Evolutionary conservation across 352 stramenopile species (phyloP), one percentile per base, ranked within the genome.

Genomic region (Peronospora belbahrii): DNA sequence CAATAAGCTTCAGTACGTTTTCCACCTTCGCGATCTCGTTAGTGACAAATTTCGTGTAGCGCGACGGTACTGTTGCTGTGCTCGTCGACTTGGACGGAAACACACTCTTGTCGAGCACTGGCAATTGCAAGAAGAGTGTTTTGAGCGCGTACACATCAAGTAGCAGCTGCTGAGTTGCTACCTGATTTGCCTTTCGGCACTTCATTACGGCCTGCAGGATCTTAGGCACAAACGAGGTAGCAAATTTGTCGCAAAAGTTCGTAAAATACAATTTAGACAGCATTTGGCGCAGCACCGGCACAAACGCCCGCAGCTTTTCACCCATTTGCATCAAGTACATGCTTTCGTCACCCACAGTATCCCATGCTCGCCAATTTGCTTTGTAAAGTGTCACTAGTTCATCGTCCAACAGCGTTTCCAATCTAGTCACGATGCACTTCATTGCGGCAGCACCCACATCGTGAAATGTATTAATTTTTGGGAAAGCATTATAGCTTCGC

Each of bases 171-270:
- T 99, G 96, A n/a, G 95, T 97, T 19, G 83, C 95, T 24, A 96
- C 88, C 32, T 98, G 91, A 57, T 94, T 97, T 28, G 99, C 93
- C 36, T 88, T 83, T 41, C 96, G 96, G 50, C 86, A 85, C 56
- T 87, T 88, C 39, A 96, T 76, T 8, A 97, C 67, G 1, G 70
- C 67, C 35, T 93, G 67, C 43, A 97, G 74, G 51, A 95, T 96
- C 42, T 86, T 86, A 9, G 80, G 80, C 27, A 97, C 78, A 62
- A 98, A 98, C 3, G 75, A 63, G 11, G 85, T 73, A 0, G 91
- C 92, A 55, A 99, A 98, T 53, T 98, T 98, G 73, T 99, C 95
- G 66, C 95, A 98, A 67, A 99, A 98, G 59, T 93, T 98, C 31
- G 92, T 92, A 65, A 97, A 99, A 66, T 98, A 98, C 10, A 95